Evolutionary conservation across 1,139 yeast species (phyloP).

Genomic region (Eremothecium coryli): DNA sequence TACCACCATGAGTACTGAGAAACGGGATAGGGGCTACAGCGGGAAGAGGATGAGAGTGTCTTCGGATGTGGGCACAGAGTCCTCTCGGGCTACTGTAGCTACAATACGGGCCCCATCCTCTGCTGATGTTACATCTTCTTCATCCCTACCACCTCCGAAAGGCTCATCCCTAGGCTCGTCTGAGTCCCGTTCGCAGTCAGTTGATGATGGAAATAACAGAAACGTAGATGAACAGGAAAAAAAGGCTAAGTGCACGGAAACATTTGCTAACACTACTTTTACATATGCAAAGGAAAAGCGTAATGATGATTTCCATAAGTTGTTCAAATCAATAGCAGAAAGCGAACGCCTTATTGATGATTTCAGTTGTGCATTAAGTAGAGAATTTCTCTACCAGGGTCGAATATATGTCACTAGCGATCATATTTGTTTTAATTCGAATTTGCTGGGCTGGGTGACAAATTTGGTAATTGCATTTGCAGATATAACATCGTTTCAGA

Average conservation of each 20-base stretch:
- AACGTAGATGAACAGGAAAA: slow-evolving; percentile 6
- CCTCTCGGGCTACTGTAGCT: background rate
- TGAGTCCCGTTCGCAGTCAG: background rate
- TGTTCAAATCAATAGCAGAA: slow-evolving; percentile 60
- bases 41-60: too few species aligned
- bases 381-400: slow-evolving; percentile 89
- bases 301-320: slow-evolving; percentile 68
- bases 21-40: too few species aligned
- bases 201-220: background rate
- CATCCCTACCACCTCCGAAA: background rate
- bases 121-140: background rate
- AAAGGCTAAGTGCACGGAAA: slow-evolving; percentile 35
- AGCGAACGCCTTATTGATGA: slow-evolving; percentile 74
- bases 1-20: background rate
- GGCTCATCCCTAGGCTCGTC: background rate
- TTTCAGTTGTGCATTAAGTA: slow-evolving; percentile 79
- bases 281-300: slow-evolving; percentile 60
- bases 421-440: slow-evolving; percentile 83
- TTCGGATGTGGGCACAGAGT: background rate
- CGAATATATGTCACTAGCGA: slow-evolving; percentile 74
- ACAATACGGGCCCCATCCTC: background rate
- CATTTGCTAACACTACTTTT: slow-evolving; percentile 35
- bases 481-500: slow-evolving; percentile 67
- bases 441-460: slow-evolving; percentile 87
- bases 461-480: slow-evolving; percentile 61